These are phyloP conservation scores for Pyrenophora seminiperda DNA, from an alignment of 2,329 filamentous ascomycete genomes.

Conservation along the genomic window DNA sequence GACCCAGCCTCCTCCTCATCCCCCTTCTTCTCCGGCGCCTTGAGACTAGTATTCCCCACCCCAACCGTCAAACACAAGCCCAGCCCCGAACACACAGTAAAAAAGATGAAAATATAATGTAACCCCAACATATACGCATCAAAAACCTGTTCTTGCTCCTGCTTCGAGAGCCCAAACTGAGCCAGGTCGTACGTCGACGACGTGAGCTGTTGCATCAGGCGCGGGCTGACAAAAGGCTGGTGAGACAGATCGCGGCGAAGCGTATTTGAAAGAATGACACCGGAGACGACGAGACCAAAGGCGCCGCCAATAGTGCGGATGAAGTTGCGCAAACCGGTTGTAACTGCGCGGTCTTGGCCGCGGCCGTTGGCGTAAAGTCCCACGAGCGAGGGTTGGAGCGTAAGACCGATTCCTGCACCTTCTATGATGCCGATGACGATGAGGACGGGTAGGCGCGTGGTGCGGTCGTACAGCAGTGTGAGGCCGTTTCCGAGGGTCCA, in stretches of 20 bases:
- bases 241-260: constrained; percentile 15
- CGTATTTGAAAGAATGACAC: constrained; percentile 25
- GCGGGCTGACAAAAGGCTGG: constrained; percentile 15
- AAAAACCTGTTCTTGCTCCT: constrained; percentile 16
- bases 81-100: constrained; percentile 19
- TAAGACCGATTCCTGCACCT: constrained; percentile 53
- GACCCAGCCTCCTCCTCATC: constrained; percentile 15
- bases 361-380: constrained; percentile 58
- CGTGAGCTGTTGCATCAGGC: constrained; percentile 21
- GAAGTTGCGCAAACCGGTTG: constrained; percentile 67
- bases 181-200: constrained; percentile 29
- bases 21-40: constrained; percentile 31
- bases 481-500: constrained; percentile 62
- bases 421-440: constrained; percentile 60
- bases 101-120: constrained; percentile 28
- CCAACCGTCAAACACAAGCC: constrained; percentile 26
- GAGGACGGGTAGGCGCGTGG: constrained; percentile 52
- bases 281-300: constrained; percentile 60
- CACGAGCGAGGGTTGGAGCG: constrained; percentile 60
- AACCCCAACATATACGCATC: constrained; percentile 27
- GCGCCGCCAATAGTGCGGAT: constrained; percentile 64
- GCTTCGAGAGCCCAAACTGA: constrained; percentile 12
- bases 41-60: constrained; percentile 31
- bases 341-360: constrained; percentile 63
- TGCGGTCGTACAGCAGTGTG: constrained; percentile 56